These are phyloP conservation scores for Diplodia corticola DNA, from an alignment of 2,329 filamentous ascomycete species.

Conservation along the genomic window DNA sequence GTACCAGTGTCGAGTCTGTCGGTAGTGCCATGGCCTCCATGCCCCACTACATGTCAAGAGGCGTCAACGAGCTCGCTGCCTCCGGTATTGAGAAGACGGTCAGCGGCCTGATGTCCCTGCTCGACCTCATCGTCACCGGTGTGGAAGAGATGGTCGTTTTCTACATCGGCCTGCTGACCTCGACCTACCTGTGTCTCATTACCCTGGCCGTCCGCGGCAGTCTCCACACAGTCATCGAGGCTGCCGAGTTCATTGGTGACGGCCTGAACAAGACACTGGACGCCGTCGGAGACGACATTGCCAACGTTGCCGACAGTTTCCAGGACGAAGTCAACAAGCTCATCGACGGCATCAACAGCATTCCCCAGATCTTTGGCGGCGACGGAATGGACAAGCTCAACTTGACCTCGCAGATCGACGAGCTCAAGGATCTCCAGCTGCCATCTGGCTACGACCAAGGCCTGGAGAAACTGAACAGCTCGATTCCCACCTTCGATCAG, in stretches of 20 bases:
- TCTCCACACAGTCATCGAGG: slow-evolving; percentile 66
- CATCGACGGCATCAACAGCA: slow-evolving; percentile 39
- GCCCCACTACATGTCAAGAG: slow-evolving; percentile 89
- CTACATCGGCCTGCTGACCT: slow-evolving; percentile 86
- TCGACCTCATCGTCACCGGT: slow-evolving; percentile 76
- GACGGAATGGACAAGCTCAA: slow-evolving; percentile 59
- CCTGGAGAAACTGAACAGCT: slow-evolving; percentile 70
- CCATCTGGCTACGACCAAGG: slow-evolving; percentile 67
- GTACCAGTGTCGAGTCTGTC: slow-evolving; percentile 86
- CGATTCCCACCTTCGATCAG: slow-evolving; percentile 79
- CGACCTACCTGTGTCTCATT: slow-evolving; percentile 87
- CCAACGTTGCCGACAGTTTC: slow-evolving; percentile 55
- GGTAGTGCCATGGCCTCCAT: slow-evolving; percentile 97
- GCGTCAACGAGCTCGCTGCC: slow-evolving; percentile 84
- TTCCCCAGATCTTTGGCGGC: slow-evolving; percentile 44
- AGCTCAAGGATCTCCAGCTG: slow-evolving; percentile 70
- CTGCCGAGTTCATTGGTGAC: slow-evolving; percentile 61
- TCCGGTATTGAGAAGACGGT: slow-evolving; percentile 78
- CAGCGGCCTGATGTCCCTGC: slow-evolving; percentile 73
- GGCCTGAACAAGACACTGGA: slow-evolving; percentile 62
- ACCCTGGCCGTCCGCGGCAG: slow-evolving; percentile 79
- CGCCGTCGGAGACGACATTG: slow-evolving; percentile 58
- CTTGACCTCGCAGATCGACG: slow-evolving; percentile 63
- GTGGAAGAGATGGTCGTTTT: slow-evolving; percentile 89
- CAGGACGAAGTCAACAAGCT: slow-evolving; percentile 51